Evolutionary conservation across 495 filamentous ascomycete species (phyloP).

Genomic region (Penicillium chermesinum): DNA sequence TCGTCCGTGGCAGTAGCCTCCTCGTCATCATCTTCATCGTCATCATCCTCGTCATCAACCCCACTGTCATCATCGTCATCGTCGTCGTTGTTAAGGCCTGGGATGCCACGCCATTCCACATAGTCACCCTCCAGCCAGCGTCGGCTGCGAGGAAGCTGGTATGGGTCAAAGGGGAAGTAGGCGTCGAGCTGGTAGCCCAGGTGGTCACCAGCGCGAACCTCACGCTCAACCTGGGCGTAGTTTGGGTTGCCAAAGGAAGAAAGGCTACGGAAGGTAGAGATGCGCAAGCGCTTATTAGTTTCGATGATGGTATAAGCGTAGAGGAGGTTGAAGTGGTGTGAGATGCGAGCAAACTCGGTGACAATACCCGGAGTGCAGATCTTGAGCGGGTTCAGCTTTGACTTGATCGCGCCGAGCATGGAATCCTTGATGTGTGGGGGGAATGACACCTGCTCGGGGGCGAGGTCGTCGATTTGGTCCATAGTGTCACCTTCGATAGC

Average conservation of each 20-base stretch:
- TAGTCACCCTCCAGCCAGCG: constrained; percentile 85
- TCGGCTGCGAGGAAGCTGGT: constrained; percentile 76
- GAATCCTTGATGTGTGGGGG: constrained; percentile 64
- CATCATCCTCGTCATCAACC: constrained; percentile 24
- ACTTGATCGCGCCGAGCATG: constrained; percentile 70
- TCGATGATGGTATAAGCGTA: constrained; percentile 85
- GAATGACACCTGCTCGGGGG: constrained; percentile 67
- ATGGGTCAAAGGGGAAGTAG: constrained; percentile 97
- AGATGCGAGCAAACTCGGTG: constrained; percentile 80
- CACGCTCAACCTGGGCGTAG: constrained; percentile 51
- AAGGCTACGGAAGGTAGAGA: constrained; percentile 54
- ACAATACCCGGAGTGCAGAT: constrained; percentile 93
- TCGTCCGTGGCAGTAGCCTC: constrained; percentile 38
- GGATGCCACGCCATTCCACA: constrained; percentile 72
- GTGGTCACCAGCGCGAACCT: constrained; percentile 56
- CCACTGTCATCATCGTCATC: constrained; percentile 40
- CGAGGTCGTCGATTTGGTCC: constrained; percentile 48
- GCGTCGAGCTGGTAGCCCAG: constrained; percentile 78
- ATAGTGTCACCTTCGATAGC: constrained; percentile 43
- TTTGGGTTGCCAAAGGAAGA: constrained; percentile 26
- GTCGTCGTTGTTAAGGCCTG: constrained; percentile 61
- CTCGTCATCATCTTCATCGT: constrained; percentile 14
- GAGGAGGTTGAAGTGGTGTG: constrained; percentile 75
- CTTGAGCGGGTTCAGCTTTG: constrained; percentile 88
- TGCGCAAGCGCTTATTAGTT: constrained; percentile 78